These are phyloP conservation scores for Myriosclerotinia duriaeana DNA, from an alignment of 2,329 filamentous ascomycete species.

Conservation along the genomic window DNA sequence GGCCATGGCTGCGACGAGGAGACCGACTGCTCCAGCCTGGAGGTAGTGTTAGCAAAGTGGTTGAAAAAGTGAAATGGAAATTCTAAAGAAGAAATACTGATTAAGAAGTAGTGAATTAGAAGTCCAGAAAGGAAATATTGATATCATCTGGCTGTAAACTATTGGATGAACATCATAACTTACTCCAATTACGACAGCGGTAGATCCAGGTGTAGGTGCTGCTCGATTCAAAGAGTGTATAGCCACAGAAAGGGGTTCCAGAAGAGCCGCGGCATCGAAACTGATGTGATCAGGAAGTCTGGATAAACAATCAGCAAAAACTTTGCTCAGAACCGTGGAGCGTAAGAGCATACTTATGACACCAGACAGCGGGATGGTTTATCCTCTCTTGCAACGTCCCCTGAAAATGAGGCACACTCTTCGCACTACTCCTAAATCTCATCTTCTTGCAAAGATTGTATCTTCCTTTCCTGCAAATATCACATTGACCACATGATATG, in stretches of 20 bases:
- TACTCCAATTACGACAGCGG: constrained; percentile 61
- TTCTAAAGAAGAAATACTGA: too few relatives aligned
- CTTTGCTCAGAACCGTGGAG: too few relatives aligned
- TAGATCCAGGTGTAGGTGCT: constrained; percentile 51
- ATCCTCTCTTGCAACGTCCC: constrained; percentile 62
- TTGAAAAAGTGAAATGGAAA: too few relatives aligned
- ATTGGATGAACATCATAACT: background rate
- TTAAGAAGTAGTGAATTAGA: too few relatives aligned
- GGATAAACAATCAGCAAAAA: constrained; percentile 15
- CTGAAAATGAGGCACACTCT: constrained; percentile 62
- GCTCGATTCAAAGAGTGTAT: constrained; percentile 62
- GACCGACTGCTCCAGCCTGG: constrained; percentile 56
- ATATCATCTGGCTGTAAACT: background rate
- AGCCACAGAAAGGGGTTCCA: constrained; percentile 62
- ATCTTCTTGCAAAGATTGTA: constrained; percentile 64
- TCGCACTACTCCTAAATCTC: constrained; percentile 61
- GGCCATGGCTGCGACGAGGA: constrained; percentile 63
- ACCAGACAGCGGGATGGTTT: constrained; percentile 62
- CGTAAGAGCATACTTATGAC: constrained; percentile 53
- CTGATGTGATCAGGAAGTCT: constrained; percentile 60
- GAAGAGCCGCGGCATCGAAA: constrained; percentile 58
- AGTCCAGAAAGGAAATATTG: background rate
- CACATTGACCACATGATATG: constrained; percentile 85
- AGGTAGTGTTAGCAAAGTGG: background rate
- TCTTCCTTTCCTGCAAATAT: constrained; percentile 84